A percentile compares a stretch with the other conserved stretches of the same genome.
Conservation (phyloP, 2,329 filamentous ascomycete genomes). For the Alternaria triticina region DNA sequence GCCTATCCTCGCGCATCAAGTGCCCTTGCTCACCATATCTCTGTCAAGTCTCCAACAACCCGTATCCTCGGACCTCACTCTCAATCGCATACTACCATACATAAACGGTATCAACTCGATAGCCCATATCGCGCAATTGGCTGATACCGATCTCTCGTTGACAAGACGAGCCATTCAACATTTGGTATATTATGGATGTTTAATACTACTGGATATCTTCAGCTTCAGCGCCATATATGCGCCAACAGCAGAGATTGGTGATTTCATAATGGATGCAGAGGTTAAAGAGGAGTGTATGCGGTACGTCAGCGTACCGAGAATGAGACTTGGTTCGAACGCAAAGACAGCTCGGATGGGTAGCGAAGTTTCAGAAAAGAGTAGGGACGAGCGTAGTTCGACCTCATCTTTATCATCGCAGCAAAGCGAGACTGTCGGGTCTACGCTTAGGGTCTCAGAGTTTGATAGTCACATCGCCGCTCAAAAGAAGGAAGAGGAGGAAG, state of each 20-base stretch:
- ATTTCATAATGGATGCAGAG: slow-evolving; percentile 77
- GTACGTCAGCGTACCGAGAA: slow-evolving; percentile 68
- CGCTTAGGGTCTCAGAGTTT: slow-evolving; percentile 21
- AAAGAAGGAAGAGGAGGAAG: slow-evolving; percentile 7
- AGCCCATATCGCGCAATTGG: slow-evolving; percentile 80
- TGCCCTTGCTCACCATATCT: slow-evolving; percentile 74
- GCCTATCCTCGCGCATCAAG: slow-evolving; percentile 84
- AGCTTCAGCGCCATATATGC: slow-evolving; percentile 93
- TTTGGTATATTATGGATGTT: slow-evolving; percentile 89
- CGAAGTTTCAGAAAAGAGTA: slow-evolving; percentile 24
- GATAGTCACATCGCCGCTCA: slow-evolving; percentile 11
- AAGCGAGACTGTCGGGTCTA: slow-evolving; percentile 21
- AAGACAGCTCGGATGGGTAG: slow-evolving; percentile 20
- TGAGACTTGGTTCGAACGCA: slow-evolving; percentile 22
- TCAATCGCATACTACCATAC: slow-evolving; percentile 79
- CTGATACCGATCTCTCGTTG: slow-evolving; percentile 85
- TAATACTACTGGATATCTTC: slow-evolving; percentile 91
- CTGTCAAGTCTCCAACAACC: slow-evolving; percentile 47
- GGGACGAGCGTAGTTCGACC: slow-evolving; percentile 27
- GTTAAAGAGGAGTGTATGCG: slow-evolving; percentile 86
- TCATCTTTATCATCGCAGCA: slow-evolving; percentile 31
- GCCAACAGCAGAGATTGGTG: slow-evolving; percentile 76
- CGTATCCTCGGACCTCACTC: slow-evolving; percentile 74
- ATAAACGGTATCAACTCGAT: slow-evolving; percentile 93
- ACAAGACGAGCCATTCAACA: slow-evolving; percentile 87